Evolutionary conservation across 2,329 filamentous ascomycete genomes (phyloP).

Genomic region (Monilinia fructicola): DNA sequence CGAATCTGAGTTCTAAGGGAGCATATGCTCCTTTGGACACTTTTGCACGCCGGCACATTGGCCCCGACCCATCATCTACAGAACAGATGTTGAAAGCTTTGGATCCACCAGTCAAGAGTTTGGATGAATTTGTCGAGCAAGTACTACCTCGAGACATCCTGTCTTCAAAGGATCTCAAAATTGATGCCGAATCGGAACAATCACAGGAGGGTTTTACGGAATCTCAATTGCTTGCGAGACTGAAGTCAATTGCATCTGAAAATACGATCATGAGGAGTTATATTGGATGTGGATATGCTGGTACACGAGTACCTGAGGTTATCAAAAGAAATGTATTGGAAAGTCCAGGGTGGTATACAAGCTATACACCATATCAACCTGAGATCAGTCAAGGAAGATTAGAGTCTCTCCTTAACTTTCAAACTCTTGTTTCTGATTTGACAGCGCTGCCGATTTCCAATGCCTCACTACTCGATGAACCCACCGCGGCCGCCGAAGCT

Average conservation of each 20-base stretch:
- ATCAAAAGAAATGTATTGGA: slow-evolving; percentile 92
- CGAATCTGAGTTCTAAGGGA: slow-evolving; percentile 36
- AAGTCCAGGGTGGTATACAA: slow-evolving; percentile 95
- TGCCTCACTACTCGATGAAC: slow-evolving; percentile 86
- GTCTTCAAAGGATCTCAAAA: slow-evolving; percentile 61
- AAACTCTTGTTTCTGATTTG: slow-evolving; percentile 86
- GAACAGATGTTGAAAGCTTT: slow-evolving; percentile 78
- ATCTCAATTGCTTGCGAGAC: slow-evolving; percentile 54
- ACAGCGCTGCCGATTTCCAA: slow-evolving; percentile 87
- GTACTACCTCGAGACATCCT: slow-evolving; percentile 81
- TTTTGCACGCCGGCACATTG: slow-evolving; percentile 84
- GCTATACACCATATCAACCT: slow-evolving; percentile 95
- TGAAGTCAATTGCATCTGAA: slow-evolving; percentile 54
- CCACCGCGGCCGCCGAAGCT: slow-evolving; percentile 89
- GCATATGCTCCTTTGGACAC: slow-evolving; percentile 50
- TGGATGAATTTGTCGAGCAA: slow-evolving; percentile 82
- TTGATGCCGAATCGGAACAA: slow-evolving; percentile 46
- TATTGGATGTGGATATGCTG: slow-evolving; percentile 86
- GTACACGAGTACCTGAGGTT: slow-evolving; percentile 80
- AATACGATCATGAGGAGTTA: slow-evolving; percentile 67
- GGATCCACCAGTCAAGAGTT: slow-evolving; percentile 66
- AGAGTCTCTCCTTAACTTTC: slow-evolving; percentile 91
- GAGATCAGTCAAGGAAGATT: slow-evolving; percentile 95
- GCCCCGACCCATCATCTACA: slow-evolving; percentile 68
- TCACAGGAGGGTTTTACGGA: slow-evolving; percentile 48